These are phyloP conservation scores for Lepiota venenata DNA, from an alignment of 768 basidiomycete species.

Conservation along the genomic window DNA sequence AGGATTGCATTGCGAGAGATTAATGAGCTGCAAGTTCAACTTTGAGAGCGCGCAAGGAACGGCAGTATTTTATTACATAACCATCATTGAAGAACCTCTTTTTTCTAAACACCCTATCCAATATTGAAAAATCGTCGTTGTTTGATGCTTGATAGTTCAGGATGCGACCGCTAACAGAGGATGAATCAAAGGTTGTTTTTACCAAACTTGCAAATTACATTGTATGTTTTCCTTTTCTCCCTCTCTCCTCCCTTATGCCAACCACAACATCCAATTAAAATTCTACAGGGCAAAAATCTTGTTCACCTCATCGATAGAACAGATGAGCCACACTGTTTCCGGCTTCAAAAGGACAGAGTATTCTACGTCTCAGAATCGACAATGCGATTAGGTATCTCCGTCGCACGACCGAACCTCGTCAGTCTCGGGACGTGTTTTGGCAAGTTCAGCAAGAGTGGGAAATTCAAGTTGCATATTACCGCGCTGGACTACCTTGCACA, in stretches of 20 bases:
- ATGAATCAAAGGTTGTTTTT: constrained; percentile 95
- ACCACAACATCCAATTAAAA: constrained; percentile 1
- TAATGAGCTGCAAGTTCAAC: background rate
- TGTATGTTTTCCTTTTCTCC: constrained; percentile 40
- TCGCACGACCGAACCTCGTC: constrained; percentile 90
- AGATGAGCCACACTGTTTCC: constrained; percentile 95
- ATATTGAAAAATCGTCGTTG: background rate
- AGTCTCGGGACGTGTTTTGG: constrained; percentile 96
- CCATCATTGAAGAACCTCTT: background rate
- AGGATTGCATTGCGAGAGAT: constrained; percentile 48
- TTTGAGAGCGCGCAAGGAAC: too few species aligned
- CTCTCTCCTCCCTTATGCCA: too few species aligned
- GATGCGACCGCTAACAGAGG: constrained; percentile 96
- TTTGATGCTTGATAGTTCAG: constrained; percentile 12
- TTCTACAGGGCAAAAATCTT: constrained; percentile 84
- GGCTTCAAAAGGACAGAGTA: constrained; percentile 90
- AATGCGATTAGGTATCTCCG: constrained; percentile 89
- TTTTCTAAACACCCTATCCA: background rate
- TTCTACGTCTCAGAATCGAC: constrained; percentile 96
- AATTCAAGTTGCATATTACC: constrained; percentile 97
- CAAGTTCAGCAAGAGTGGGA: constrained; percentile 95
- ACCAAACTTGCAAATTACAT: constrained; percentile 98
- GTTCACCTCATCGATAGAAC: constrained; percentile 92
- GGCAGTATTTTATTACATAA: constrained; percentile 15
- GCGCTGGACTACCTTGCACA: constrained; percentile 90